phyloP scores from a whole-genome alignment of 2,329 filamentous ascomycete species.

The Tolypocladium tundrense region DNA sequence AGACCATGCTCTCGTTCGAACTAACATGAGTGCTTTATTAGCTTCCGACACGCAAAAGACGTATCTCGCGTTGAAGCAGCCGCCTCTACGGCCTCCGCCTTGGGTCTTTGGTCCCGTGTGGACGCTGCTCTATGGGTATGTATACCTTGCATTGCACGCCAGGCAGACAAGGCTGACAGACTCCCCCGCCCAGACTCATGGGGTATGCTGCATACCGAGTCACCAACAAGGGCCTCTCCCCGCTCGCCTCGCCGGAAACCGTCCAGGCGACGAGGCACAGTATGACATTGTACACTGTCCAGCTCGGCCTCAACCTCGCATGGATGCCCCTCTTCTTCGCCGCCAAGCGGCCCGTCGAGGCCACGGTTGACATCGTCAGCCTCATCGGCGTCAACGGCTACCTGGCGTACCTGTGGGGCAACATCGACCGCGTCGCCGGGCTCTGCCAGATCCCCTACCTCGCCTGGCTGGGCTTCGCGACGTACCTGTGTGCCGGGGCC shows the following conservation, averaged over 20 bases:
- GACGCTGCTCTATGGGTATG: slow-evolving; percentile 53
- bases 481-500: slow-evolving; percentile 65
- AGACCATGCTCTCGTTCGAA: too few species aligned
- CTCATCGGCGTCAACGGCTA: slow-evolving; percentile 64
- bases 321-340: slow-evolving; percentile 95
- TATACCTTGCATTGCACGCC: background rate
- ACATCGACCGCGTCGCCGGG: slow-evolving; percentile 61
- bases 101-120: slow-evolving; percentile 55
- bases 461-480: slow-evolving; percentile 78
- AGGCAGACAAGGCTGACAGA: background rate
- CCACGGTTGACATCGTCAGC: slow-evolving; percentile 63
- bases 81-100: slow-evolving; percentile 50
- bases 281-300: slow-evolving; percentile 74
- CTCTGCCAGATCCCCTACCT: slow-evolving; percentile 74
- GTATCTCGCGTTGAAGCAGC: slow-evolving; percentile 59
- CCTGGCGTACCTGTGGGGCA: slow-evolving; percentile 64
- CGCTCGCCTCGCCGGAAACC: slow-evolving; percentile 41
- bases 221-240: slow-evolving; percentile 50
- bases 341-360: slow-evolving; percentile 60
- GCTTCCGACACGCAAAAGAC: slow-evolving; percentile 48
- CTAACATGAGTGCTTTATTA: slow-evolving; percentile 14
- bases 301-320: slow-evolving; percentile 72
- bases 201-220: slow-evolving; percentile 82
- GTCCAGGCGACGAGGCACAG: slow-evolving; percentile 52
- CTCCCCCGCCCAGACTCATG: slow-evolving; percentile 47